These are phyloP conservation scores for Magnaporthales sp. DNA, from an alignment of 2,329 filamentous ascomycete genomes.

Conservation along the genomic window DNA sequence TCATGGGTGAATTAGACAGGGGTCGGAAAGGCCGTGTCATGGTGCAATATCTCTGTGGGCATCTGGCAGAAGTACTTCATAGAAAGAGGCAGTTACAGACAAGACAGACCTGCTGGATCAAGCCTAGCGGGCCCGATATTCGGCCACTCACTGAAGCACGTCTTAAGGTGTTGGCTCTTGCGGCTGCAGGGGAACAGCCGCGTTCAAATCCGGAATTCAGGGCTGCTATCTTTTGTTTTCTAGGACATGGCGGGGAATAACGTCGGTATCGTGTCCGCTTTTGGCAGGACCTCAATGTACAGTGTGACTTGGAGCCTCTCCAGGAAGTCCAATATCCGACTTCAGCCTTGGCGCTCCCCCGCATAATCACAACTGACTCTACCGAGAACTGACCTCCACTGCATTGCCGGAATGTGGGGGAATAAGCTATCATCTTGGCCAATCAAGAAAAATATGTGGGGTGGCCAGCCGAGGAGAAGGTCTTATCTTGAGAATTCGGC, in stretches of 20 bases:
- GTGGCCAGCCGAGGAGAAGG: background rate
- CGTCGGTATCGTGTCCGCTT: background rate
- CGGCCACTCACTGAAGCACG: background rate
- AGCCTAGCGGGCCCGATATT: background rate
- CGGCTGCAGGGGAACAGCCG: background rate
- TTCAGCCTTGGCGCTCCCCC: background rate
- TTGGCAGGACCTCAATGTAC: background rate
- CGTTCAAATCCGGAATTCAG: background rate
- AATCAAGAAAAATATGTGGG: background rate
- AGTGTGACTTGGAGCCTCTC: background rate
- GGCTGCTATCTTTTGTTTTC: background rate
- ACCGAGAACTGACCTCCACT: background rate
- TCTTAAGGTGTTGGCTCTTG: background rate
- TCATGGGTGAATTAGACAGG: background rate
- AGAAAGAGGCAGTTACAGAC: background rate
- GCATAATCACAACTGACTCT: background rate
- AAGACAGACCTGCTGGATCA: background rate
- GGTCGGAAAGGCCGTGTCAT: background rate
- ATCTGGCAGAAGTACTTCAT: background rate
- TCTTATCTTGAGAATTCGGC: background rate
- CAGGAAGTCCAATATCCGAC: background rate
- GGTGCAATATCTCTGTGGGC: background rate
- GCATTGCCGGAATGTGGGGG: background rate
- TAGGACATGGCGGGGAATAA: background rate
- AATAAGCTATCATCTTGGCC: background rate